Percentiles rank a stretch among this genome's conserved stretches.
Conservation (phyloP, 2,329 filamentous ascomycete species). For the Aspergillus ochraceus region DNA sequence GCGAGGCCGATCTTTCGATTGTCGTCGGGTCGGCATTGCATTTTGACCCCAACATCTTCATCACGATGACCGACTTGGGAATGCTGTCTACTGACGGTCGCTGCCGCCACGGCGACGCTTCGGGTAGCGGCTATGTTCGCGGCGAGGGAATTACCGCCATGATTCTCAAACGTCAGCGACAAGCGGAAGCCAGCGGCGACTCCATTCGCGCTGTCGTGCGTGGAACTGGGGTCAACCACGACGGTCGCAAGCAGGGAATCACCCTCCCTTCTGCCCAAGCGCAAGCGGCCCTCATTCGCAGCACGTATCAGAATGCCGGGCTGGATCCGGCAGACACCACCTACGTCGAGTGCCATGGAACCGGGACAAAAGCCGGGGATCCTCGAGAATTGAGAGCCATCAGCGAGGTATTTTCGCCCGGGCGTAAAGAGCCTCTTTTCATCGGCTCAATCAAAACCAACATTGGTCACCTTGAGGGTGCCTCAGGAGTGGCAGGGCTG, state of each 20-base stretch:
- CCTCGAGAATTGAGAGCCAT: constrained; percentile 25
- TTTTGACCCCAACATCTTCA: constrained; percentile 24
- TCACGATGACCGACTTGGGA: constrained; percentile 29
- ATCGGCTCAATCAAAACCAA: constrained; percentile 31
- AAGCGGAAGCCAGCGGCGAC: constrained; percentile 29
- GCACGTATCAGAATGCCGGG: constrained; percentile 20
- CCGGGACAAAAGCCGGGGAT: constrained; percentile 35
- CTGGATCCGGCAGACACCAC: constrained; percentile 30
- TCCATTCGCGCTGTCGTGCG: constrained; percentile 31
- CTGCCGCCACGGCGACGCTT: constrained; percentile 26
- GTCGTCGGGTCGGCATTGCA: constrained; percentile 36
- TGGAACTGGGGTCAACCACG: constrained; percentile 19
- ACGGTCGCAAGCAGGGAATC: constrained; percentile 20
- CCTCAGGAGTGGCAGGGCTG: constrained; percentile 28
- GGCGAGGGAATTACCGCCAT: constrained; percentile 33
- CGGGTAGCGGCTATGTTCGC: constrained; percentile 30
- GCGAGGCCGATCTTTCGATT: constrained; percentile 22
- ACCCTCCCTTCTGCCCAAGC: background rate
- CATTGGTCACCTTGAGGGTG: constrained; percentile 28
- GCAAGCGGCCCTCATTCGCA: constrained; percentile 5
- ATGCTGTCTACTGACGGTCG: constrained; percentile 32
- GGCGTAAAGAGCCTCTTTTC: constrained; percentile 8
- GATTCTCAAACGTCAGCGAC: constrained; percentile 25
- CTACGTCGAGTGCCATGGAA: constrained; percentile 45
- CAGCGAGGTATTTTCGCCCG: constrained; percentile 17